Evolutionary conservation across 495 filamentous ascomycete species (phyloP), one percentile per base, ranked within the genome.

Genomic region (Hamigera avellanea): DNA sequence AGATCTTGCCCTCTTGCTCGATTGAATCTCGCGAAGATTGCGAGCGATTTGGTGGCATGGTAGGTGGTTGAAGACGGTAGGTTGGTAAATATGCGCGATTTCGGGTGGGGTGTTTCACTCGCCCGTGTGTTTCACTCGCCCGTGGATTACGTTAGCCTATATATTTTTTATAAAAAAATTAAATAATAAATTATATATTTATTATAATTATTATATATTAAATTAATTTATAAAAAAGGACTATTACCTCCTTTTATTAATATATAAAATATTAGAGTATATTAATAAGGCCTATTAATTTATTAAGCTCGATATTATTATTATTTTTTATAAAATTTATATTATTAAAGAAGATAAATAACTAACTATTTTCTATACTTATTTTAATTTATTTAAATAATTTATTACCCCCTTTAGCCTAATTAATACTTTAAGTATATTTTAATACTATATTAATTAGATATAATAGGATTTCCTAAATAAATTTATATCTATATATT

Each of bases 1-100:
- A 19, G n/a, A 37, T 37, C 19, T 13, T 29, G n/a, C 36, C 36
- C 25, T 38, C 36, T 23, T 30, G 19, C 16, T 38, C 8, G 9
- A 38, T 25, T 18, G 28, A 37, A 30, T 37, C 21, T 27, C 7
- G 6, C 8, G 35, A 37, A 14, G 6, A 19, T 37, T 26, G 25
- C 25, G n/a, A n/a, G n/a, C n/a, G n/a, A n/a, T n/a, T n/a, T n/a
- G n/a, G n/a, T n/a, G n/a, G n/a, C n/a, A n/a, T n/a, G n/a, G n/a
- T n/a, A n/a, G n/a, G n/a, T n/a, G n/a, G n/a, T n/a, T n/a, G n/a
- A n/a, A n/a, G n/a, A n/a, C n/a, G n/a, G n/a, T n/a, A n/a, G n/a
- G n/a, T n/a, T n/a, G n/a, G n/a, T n/a, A n/a, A n/a, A n/a, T n/a
- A n/a, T n/a, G n/a, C n/a, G n/a, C n/a, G n/a, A n/a, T n/a, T n/a